Percentiles rank a stretch among this genome's conserved stretches.
Conservation (phyloP, 2,329 filamentous ascomycete genomes). For the Cercospora sp. region DNA sequence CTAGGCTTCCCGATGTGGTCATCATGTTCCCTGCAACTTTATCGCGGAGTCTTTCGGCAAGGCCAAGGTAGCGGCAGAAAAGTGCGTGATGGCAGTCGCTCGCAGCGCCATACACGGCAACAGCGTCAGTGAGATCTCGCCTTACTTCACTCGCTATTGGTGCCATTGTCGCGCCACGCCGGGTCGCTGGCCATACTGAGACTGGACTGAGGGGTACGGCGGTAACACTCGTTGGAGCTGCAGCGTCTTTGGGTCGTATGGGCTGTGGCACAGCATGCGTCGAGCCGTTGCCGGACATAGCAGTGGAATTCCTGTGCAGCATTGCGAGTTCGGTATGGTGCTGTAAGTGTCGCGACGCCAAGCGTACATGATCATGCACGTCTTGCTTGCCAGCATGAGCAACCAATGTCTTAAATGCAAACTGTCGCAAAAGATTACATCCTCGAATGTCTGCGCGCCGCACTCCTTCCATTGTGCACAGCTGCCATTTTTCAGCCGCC, state of each 20-base stretch:
- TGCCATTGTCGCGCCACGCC: background rate
- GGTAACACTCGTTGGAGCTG: background rate
- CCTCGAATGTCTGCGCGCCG: background rate
- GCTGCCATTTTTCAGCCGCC: constrained; percentile 9
- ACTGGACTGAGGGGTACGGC: background rate
- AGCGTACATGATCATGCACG: background rate
- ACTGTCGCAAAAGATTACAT: background rate
- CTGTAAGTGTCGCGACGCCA: background rate
- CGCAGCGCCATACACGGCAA: background rate
- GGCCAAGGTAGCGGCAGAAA: constrained; percentile 2
- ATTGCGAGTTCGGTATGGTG: background rate
- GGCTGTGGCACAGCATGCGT: background rate
- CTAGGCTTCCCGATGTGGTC: background rate
- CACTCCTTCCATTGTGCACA: background rate
- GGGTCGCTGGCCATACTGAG: background rate
- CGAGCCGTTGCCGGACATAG: background rate
- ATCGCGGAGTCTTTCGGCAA: background rate
- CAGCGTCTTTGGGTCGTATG: background rate
- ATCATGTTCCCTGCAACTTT: constrained; percentile 10
- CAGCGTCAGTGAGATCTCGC: background rate
- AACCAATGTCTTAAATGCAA: background rate
- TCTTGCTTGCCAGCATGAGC: background rate
- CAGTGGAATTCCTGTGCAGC: background rate
- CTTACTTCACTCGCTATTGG: background rate
- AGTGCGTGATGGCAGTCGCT: background rate